Evolutionary conservation across 257 asterid genomes (phyloP).

Genomic region (Haberlea rhodopensis): DNA sequence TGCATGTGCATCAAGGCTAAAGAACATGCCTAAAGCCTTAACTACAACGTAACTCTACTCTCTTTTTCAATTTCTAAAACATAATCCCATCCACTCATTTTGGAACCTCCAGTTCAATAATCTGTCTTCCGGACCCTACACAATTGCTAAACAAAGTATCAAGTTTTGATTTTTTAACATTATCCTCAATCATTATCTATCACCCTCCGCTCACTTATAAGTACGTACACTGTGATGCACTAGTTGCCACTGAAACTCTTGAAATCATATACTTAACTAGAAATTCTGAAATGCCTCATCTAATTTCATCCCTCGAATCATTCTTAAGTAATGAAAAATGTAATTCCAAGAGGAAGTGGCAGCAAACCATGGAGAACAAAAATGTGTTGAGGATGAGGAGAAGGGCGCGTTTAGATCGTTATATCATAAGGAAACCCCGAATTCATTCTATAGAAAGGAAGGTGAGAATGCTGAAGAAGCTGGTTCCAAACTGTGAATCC

Average conservation of each 20-base stretch:
- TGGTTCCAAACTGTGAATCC: conserved; percentile 50
- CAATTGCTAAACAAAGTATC: background rate
- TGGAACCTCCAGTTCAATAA: conserved; percentile 30
- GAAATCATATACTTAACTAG: too few species aligned
- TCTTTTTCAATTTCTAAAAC: background rate
- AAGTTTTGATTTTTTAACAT: too few species aligned
- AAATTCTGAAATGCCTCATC: too few species aligned
- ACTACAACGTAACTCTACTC: background rate
- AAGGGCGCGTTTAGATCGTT: conserved; percentile 35
- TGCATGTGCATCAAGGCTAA: conserved; percentile 58
- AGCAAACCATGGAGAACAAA: conserved; percentile 14
- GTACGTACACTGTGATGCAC: conserved; percentile 17
- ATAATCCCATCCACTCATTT: conserved; percentile 28
- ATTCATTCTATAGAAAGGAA: conserved; percentile 34
- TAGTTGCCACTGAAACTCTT: too few species aligned
- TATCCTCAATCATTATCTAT: conserved; percentile 38
- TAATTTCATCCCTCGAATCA: conserved; percentile 22
- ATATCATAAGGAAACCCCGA: conserved; percentile 10
- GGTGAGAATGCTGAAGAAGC: conserved; percentile 49
- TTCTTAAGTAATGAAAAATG: conserved; percentile 8
- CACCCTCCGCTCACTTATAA: conserved; percentile 25
- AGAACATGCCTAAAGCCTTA: conserved; percentile 43
- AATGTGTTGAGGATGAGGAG: conserved; percentile 39
- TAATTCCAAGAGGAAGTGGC: conserved; percentile 21
- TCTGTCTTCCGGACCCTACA: conserved; percentile 11